Evolutionary conservation across 805 yeast species (phyloP).

Genomic region (Teunomyces lycoperdinae): DNA sequence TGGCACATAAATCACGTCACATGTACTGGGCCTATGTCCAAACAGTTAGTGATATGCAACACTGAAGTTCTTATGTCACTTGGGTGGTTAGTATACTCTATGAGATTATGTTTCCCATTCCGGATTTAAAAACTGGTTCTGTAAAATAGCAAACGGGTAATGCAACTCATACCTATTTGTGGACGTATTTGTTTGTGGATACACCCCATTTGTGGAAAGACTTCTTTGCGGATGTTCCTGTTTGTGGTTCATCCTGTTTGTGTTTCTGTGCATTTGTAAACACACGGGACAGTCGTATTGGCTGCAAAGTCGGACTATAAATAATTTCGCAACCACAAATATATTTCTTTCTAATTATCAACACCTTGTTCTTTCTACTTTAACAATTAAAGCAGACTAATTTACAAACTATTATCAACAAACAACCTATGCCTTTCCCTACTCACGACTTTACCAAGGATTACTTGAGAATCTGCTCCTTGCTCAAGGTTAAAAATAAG

Average conservation of each 20-base stretch:
- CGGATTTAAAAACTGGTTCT: too few species aligned
- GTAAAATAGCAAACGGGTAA: too few species aligned
- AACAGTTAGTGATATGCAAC: too few species aligned
- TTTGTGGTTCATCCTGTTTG: neutral
- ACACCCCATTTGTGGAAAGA: neutral
- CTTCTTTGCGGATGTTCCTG: neutral
- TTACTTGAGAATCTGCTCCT: neutral
- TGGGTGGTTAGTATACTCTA: too few species aligned
- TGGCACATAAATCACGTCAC: neutral
- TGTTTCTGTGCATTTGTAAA: neutral
- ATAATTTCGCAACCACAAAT: conserved; percentile 2
- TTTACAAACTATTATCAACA: neutral
- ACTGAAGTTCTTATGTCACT: too few species aligned
- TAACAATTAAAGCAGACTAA: neutral
- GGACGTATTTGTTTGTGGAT: neutral
- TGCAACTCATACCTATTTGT: too few species aligned
- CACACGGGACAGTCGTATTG: neutral
- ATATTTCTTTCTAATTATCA: neutral
- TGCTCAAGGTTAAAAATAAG: neutral
- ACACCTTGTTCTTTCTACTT: neutral
- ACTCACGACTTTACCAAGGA: neutral
- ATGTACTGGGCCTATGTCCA: too few species aligned
- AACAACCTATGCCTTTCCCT: neutral
- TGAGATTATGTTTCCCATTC: too few species aligned
- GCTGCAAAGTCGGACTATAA: neutral